phyloP scores from a whole-genome alignment of 176 grass and related monocot species.

The Aegilops umbellulata region DNA sequence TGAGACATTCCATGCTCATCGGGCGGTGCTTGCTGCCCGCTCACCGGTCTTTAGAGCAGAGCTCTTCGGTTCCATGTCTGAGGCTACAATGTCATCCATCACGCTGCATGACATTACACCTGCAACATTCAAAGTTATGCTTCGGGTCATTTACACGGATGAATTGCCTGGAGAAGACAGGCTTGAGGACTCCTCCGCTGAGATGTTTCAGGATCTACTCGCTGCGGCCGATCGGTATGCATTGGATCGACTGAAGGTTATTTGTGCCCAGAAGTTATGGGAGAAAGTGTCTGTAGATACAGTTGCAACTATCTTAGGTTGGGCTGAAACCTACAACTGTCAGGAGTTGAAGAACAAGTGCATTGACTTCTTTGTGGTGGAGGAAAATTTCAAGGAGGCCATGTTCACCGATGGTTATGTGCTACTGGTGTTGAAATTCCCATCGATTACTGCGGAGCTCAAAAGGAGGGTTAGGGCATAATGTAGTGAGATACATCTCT shows the following conservation, averaged over 20 bases:
- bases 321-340: conserved; percentile 45
- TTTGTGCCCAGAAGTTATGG: conserved; percentile 40
- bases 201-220: not conserved
- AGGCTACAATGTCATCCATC: too few species aligned
- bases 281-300: conserved; percentile 29
- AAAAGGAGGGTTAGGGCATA: not conserved
- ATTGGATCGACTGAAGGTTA: conserved; percentile 47
- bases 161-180: not conserved
- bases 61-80: too few species aligned
- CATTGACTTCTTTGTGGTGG: conserved; percentile 32
- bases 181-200: not conserved
- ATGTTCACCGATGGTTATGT: not conserved
- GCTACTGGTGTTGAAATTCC: not conserved
- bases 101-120: too few species aligned
- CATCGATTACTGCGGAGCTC: not conserved
- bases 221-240: conserved; percentile 56
- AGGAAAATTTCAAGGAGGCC: conserved; percentile 37
- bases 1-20: too few species aligned
- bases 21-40: too few species aligned
- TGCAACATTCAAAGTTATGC: too few species aligned
- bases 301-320: conserved; percentile 25
- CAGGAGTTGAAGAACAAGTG: conserved; percentile 45
- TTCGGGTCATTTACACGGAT: conserved; percentile 36
- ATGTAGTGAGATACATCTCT: too few species aligned
- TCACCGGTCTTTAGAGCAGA: too few species aligned